phyloP scores from a whole-genome alignment of 345 rosid genomes.

The Camelina hispida region DNA sequence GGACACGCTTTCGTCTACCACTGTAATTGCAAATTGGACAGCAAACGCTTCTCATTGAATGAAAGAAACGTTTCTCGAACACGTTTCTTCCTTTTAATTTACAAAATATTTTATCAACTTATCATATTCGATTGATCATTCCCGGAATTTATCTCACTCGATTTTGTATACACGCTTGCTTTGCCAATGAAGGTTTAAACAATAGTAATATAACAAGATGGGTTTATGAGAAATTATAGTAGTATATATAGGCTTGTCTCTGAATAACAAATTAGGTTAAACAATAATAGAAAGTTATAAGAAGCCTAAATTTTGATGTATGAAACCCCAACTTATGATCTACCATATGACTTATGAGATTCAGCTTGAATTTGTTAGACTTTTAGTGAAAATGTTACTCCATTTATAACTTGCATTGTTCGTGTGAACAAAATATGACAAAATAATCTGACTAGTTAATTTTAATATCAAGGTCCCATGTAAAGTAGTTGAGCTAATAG shows the following conservation, averaged over 20 bases:
- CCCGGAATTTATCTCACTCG: not conserved
- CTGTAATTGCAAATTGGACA: slow-evolving; percentile 25
- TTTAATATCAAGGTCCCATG: slow-evolving; percentile 45
- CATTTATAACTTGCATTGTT: slow-evolving; percentile 32
- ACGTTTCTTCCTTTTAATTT: not conserved
- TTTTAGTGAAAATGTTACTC: not conserved
- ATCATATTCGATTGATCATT: not conserved
- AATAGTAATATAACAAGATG: slow-evolving; percentile 4
- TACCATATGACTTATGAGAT: slow-evolving; percentile 10
- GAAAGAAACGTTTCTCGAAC: slow-evolving; percentile 21
- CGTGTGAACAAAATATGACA: slow-evolving; percentile 39
- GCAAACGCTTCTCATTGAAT: slow-evolving; percentile 27
- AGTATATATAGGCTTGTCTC: too few relatives aligned
- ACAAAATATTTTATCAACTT: not conserved
- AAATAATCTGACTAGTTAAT: slow-evolving; percentile 31
- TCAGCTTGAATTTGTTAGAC: slow-evolving; percentile 27
- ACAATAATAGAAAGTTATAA: not conserved
- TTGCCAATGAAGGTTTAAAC: not conserved
- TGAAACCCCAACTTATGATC: slow-evolving; percentile 15
- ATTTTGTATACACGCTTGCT: not conserved
- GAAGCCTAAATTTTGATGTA: slow-evolving; percentile 5
- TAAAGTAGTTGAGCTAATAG: slow-evolving; percentile 75
- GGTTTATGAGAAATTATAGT: too few relatives aligned
- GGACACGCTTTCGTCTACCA: slow-evolving; percentile 30
- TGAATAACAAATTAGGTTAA: not conserved